phyloP scores from a whole-genome alignment of 2,329 filamentous ascomycete genomes.

The Calonectria henricotiae region DNA sequence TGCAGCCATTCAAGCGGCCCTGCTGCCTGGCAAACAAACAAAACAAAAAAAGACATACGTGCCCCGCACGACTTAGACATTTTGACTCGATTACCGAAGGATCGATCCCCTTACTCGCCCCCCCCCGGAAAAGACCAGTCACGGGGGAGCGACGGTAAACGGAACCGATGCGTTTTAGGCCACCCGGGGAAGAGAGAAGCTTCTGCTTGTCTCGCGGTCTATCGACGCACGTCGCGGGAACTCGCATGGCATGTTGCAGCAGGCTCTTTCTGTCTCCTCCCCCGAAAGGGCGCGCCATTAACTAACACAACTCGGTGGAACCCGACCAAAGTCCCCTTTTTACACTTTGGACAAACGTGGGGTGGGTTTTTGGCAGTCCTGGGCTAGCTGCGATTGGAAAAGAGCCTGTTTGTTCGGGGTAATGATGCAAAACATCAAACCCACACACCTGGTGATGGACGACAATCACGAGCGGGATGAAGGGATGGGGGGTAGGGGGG shows the following conservation, averaged over 20 bases:
- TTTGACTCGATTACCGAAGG: slow-evolving; percentile 25
- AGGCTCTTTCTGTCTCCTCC: background rate
- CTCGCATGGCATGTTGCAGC: slow-evolving; percentile 17
- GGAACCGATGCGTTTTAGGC: background rate
- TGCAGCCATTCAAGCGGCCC: slow-evolving; percentile 28
- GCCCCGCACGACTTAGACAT: slow-evolving; percentile 14
- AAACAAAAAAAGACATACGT: no score
- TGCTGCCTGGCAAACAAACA: slow-evolving; percentile 28
- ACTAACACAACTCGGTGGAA: background rate
- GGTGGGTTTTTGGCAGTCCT: slow-evolving; percentile 26
- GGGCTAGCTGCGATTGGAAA: slow-evolving; percentile 15
- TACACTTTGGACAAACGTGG: slow-evolving; percentile 25
- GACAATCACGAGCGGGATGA: background rate
- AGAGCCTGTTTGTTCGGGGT: background rate
- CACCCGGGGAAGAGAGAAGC: background rate
- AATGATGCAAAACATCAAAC: slow-evolving; percentile 7
- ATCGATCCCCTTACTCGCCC: background rate
- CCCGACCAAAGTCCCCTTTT: slow-evolving; percentile 36
- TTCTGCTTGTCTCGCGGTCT: background rate
- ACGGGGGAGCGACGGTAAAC: slow-evolving; percentile 6
- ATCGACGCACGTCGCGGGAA: slow-evolving; percentile 24
- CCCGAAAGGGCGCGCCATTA: slow-evolving; percentile 19
- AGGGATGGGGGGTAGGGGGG: background rate
- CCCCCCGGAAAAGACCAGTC: background rate
- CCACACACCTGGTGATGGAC: background rate